Evolutionary conservation across 208 protist genomes (phyloP).

Genomic region (Leishmania martiniquensis): DNA sequence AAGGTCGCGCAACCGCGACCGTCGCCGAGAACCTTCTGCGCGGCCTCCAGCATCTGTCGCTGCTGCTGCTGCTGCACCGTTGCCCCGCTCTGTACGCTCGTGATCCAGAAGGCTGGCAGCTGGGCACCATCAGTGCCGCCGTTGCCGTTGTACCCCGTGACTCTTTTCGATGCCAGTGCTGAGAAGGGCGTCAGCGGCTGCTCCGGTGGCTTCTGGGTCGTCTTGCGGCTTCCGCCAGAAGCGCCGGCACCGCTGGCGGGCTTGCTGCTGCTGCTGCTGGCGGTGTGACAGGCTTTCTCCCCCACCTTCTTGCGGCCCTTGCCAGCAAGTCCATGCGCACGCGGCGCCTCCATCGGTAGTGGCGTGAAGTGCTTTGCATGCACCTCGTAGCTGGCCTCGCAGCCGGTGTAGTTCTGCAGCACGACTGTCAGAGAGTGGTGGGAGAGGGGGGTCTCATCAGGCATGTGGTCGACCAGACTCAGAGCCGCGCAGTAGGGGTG

Average conservation of each 20-base stretch:
- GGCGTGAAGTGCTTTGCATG: conserved; percentile 38
- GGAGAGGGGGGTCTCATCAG: conserved; percentile 62
- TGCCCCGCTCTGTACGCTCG: conserved; percentile 58
- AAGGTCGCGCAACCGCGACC: conserved; percentile 70
- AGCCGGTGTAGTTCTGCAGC: conserved; percentile 68
- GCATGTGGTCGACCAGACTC: conserved; percentile 43
- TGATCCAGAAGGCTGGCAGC: conserved; percentile 67
- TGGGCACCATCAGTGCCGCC: not conserved
- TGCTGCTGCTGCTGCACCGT: conserved; percentile 49
- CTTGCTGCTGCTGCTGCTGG: not conserved
- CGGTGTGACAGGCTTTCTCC: not conserved
- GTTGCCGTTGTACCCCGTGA: not conserved
- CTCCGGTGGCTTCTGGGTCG: not conserved
- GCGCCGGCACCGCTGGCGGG: not conserved
- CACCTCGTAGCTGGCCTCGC: conserved; percentile 54
- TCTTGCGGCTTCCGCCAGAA: not conserved
- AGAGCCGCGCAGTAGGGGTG: conserved; percentile 53
- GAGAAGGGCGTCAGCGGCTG: conserved; percentile 10
- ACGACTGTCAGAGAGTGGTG: conserved; percentile 39
- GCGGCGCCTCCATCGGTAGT: conserved; percentile 32
- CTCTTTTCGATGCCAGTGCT: not conserved
- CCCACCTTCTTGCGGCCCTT: conserved; percentile 16
- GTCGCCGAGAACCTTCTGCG: conserved; percentile 77
- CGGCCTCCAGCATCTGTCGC: conserved; percentile 50
- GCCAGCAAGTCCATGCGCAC: conserved; percentile 14